These are phyloP conservation scores for Penicillium sp. DNA, from an alignment of 2,329 filamentous ascomycete genomes.

Conservation along the genomic window DNA sequence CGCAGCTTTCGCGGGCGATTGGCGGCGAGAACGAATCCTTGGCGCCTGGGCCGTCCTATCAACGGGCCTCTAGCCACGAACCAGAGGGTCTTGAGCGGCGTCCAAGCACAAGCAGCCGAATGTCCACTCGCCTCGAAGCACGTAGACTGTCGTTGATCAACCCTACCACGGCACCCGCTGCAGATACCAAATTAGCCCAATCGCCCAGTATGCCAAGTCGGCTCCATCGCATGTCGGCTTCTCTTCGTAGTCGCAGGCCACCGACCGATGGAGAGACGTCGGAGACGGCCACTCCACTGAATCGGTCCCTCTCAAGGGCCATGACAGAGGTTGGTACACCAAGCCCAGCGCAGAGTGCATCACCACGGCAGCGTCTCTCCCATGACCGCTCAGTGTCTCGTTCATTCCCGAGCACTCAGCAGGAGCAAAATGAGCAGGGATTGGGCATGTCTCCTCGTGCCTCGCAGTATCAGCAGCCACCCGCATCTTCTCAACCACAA, in stretches of 20 bases:
- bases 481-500: slow-evolving; percentile 22
- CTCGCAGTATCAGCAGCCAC: slow-evolving; percentile 23
- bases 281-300: slow-evolving; percentile 32
- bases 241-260: slow-evolving; percentile 39
- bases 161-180: slow-evolving; percentile 23
- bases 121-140: slow-evolving; percentile 39
- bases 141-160: slow-evolving; percentile 43
- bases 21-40: slow-evolving; percentile 28
- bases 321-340: slow-evolving; percentile 44
- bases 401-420: slow-evolving; percentile 27
- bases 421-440: slow-evolving; percentile 28
- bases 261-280: slow-evolving; percentile 40
- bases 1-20: slow-evolving; percentile 25
- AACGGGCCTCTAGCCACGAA: slow-evolving; percentile 43
- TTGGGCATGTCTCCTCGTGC: slow-evolving; percentile 25
- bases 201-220: slow-evolving; percentile 30
- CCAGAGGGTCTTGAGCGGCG: slow-evolving; percentile 33
- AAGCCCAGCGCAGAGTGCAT: slow-evolving; percentile 28
- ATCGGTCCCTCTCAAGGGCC: slow-evolving; percentile 44
- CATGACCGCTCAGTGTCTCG: slow-evolving; percentile 31
- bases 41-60: slow-evolving; percentile 34
- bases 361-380: slow-evolving; percentile 37
- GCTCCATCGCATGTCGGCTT: slow-evolving; percentile 44
- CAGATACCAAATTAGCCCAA: slow-evolving; percentile 15
- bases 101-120: slow-evolving; percentile 29